These are phyloP conservation scores for Bretschneidera sinensis DNA, from an alignment of 345 rosid genomes.

Conservation along the genomic window DNA sequence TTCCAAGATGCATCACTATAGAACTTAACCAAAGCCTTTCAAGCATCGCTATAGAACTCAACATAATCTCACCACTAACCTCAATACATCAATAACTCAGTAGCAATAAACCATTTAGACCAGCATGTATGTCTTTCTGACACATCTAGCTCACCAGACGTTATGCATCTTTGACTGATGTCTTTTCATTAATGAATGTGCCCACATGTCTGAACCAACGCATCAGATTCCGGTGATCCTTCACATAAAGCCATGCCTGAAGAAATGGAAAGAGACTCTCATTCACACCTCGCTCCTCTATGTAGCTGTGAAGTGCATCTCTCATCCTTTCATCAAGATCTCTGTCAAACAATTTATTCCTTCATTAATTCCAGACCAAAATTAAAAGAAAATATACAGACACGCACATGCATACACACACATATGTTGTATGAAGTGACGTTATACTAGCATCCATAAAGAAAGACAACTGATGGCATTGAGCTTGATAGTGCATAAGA, in stretches of 20 bases:
- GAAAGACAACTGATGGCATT: neutral
- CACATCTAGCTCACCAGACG: neutral
- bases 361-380: neutral
- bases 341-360: constrained; percentile 33
- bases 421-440: too few relatives aligned
- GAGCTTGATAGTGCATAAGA: neutral
- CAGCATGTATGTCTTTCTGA: neutral
- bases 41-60: neutral
- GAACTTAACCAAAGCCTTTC: too few relatives aligned
- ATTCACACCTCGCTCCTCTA: constrained; percentile 80
- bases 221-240: constrained; percentile 68
- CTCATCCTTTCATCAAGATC: constrained; percentile 74
- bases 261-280: constrained; percentile 81
- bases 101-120: neutral
- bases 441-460: too few relatives aligned
- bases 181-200: constrained; percentile 40
- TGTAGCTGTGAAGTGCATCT: constrained; percentile 64
- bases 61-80: neutral
- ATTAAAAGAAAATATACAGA: neutral
- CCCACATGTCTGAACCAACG: constrained; percentile 87
- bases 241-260: constrained; percentile 90
- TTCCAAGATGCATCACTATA: neutral
- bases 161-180: neutral
- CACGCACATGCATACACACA: neutral
- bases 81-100: neutral